Evolutionary conservation across 2,329 filamentous ascomycete species (phyloP).

Genomic region (Cordyceps fumosorosea): DNA sequence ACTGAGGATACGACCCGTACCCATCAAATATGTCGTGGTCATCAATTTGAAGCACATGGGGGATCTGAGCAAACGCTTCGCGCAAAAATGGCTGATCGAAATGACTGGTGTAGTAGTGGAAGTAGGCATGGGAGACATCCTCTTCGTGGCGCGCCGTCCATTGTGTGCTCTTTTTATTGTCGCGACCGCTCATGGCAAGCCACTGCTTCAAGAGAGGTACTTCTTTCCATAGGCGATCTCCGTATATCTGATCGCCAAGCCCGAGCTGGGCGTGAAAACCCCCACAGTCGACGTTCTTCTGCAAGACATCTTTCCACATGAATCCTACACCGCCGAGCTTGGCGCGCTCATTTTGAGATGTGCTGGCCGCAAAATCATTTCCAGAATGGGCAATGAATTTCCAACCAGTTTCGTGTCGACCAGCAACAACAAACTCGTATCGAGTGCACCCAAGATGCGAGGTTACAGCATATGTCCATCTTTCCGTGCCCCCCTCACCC

Average conservation of each 20-base stretch:
- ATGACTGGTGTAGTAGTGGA: slow-evolving; percentile 97
- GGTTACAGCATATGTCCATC: slow-evolving; percentile 98
- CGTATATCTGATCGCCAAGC: slow-evolving; percentile 90
- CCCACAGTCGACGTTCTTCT: slow-evolving; percentile 93
- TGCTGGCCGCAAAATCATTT: slow-evolving; percentile 88
- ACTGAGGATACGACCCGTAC: slow-evolving; percentile 93
- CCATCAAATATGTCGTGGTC: slow-evolving; percentile 99
- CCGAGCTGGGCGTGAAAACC: slow-evolving; percentile 94
- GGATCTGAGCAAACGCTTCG: slow-evolving; percentile 96
- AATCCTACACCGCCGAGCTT: slow-evolving; percentile 84
- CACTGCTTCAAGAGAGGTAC: slow-evolving; percentile 90
- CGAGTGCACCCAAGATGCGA: slow-evolving; percentile 96
- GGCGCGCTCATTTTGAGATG: slow-evolving; percentile 76
- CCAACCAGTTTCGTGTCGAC: slow-evolving; percentile 85
- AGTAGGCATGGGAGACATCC: slow-evolving; percentile 92
- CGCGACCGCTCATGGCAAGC: slow-evolving; percentile 87
- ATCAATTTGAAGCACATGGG: slow-evolving; percentile 85
- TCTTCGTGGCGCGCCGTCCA: slow-evolving; percentile 96
- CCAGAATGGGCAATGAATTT: slow-evolving; percentile 93
- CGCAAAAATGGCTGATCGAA: slow-evolving; percentile 94
- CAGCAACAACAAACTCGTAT: slow-evolving; percentile 94
- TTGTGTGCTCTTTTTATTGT: slow-evolving; percentile 79
- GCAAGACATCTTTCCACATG: slow-evolving; percentile 98
- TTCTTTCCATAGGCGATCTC: slow-evolving; percentile 92
- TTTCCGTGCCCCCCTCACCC: slow-evolving; percentile 71